These are phyloP conservation scores for Fusarium buharicum DNA, from an alignment of 2,329 filamentous ascomycete species.

Conservation along the genomic window DNA sequence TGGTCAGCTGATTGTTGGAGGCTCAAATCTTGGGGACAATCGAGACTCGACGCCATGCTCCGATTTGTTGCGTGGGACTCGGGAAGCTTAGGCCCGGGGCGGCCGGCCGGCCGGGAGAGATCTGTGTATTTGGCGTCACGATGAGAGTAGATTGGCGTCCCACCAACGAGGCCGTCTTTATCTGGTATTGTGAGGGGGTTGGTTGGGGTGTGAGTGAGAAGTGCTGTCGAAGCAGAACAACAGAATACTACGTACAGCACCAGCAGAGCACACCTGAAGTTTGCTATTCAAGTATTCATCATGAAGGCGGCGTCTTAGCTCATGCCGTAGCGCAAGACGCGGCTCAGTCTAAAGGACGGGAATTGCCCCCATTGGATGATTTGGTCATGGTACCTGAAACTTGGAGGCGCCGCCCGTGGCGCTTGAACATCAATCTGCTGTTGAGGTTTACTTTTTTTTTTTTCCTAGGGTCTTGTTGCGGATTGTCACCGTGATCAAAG, in stretches of 20 bases:
- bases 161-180: slow-evolving; percentile 10
- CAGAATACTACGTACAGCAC: slow-evolving; percentile 10
- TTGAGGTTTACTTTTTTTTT: slow-evolving; percentile 17
- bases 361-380: slow-evolving; percentile 38
- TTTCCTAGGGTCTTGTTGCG: slow-evolving; percentile 2
- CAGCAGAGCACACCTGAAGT: slow-evolving; percentile 13
- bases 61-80: slow-evolving; percentile 15
- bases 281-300: slow-evolving; percentile 24
- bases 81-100: slow-evolving; percentile 15
- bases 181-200: background rate
- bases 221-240: background rate
- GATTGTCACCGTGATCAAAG: slow-evolving; percentile 6
- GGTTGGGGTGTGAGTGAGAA: slow-evolving; percentile 5
- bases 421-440: slow-evolving; percentile 35
- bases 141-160: slow-evolving; percentile 18
- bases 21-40: slow-evolving; percentile 9
- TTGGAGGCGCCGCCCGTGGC: slow-evolving; percentile 37
- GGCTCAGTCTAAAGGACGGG: slow-evolving; percentile 38
- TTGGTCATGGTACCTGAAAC: slow-evolving; percentile 42
- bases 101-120: slow-evolving; percentile 26
- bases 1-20: background rate
- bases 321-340: slow-evolving; percentile 29
- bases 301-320: slow-evolving; percentile 15
- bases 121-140: slow-evolving; percentile 11
- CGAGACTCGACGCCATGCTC: slow-evolving; percentile 32